Conservation (phyloP, 768 basidiomycete genomes). For the Arthromyces matolae region DNA sequence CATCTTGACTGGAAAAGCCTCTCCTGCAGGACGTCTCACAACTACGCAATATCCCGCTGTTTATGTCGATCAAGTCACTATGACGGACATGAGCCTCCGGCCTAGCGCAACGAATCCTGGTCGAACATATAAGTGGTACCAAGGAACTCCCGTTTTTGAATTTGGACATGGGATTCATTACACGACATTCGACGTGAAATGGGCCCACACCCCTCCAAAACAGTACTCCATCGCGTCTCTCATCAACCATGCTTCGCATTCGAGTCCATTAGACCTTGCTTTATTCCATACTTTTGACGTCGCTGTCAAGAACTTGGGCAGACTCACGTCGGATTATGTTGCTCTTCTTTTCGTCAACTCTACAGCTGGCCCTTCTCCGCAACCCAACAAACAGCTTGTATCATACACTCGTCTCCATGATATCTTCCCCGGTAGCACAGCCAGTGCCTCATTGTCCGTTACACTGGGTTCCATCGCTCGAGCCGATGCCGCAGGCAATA, state of each 20-base stretch:
- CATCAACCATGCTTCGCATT: constrained; percentile 21
- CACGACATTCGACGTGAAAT: constrained; percentile 44
- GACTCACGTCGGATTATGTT: constrained; percentile 50
- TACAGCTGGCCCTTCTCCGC: constrained; percentile 45
- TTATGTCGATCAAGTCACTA: constrained; percentile 44
- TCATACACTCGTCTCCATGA: constrained; percentile 40
- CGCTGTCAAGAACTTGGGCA: constrained; percentile 45
- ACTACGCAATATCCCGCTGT: constrained; percentile 51
- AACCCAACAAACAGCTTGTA: constrained; percentile 49
- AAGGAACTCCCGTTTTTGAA: constrained; percentile 45
- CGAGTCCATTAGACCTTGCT: constrained; percentile 36
- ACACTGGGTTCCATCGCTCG: constrained; percentile 48
- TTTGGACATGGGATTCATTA: constrained; percentile 55
- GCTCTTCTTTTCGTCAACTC: constrained; percentile 49
- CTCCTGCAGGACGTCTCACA: constrained; percentile 53
- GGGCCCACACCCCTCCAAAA: constrained; percentile 30
- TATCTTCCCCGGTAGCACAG: constrained; percentile 23
- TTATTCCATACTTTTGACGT: constrained; percentile 48
- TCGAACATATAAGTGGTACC: constrained; percentile 58
- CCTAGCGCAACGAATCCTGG: constrained; percentile 47
- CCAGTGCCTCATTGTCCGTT: constrained; percentile 34
- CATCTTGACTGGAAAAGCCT: constrained; percentile 45
- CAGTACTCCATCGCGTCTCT: constrained; percentile 41
- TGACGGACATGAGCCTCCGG: constrained; percentile 58
- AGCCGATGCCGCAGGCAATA: constrained; percentile 41